Evolutionary conservation across 2,329 filamentous ascomycete genomes (phyloP).

Genomic region (Paracorniculantispora psalliotae): DNA sequence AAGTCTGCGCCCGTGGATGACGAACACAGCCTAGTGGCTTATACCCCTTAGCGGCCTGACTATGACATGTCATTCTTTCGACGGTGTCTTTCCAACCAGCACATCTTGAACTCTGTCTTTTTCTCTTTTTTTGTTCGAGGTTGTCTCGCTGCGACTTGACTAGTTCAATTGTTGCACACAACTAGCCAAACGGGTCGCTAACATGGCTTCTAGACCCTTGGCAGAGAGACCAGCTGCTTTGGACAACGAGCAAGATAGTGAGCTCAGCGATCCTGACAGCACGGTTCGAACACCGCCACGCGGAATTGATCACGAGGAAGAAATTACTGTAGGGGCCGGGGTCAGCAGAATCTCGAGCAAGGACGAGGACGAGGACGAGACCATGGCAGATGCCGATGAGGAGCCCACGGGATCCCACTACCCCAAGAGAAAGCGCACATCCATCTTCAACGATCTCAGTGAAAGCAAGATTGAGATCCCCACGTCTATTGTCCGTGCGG

Average conservation of each 20-base stretch:
- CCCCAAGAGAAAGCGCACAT: conserved; percentile 52
- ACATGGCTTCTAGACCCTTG: background rate
- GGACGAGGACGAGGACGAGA: conserved; percentile 35
- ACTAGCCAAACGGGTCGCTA: background rate
- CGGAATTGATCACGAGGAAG: conserved; percentile 41
- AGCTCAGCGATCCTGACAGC: conserved; percentile 39
- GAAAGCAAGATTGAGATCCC: conserved; percentile 42
- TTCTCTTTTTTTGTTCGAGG: too few relatives aligned
- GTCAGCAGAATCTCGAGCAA: background rate
- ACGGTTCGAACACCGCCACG: conserved; percentile 34
- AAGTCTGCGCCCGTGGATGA: background rate
- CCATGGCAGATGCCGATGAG: conserved; percentile 38
- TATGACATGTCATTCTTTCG: background rate
- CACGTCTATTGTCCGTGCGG: conserved; percentile 25
- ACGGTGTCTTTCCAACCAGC: too few relatives aligned
- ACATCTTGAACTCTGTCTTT: background rate
- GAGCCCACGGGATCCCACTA: conserved; percentile 37
- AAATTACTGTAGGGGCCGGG: conserved; percentile 9
- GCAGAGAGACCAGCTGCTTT: conserved; percentile 19
- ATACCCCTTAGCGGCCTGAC: background rate
- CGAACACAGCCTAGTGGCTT: conserved; percentile 5
- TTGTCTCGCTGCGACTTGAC: too few relatives aligned
- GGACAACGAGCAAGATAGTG: conserved; percentile 33
- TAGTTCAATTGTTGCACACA: background rate
- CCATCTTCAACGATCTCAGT: conserved; percentile 44